Conservation (phyloP, 1,284 basidiomycete genomes). For the Hemileia vastatrix region DNA sequence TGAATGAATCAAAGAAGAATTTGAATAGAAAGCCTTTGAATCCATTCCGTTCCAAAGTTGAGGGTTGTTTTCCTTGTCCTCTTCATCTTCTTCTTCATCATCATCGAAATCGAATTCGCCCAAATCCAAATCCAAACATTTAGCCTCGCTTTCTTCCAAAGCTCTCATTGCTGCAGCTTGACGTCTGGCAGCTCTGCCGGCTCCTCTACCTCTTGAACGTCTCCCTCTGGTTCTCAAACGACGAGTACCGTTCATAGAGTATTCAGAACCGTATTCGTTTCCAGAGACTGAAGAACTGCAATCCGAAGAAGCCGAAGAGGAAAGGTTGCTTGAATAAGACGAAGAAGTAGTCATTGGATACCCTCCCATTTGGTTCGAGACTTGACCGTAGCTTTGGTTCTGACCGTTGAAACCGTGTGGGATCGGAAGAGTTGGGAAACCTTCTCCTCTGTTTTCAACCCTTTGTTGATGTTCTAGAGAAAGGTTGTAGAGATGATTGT, state of each 20-base stretch:
- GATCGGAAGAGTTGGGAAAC: background rate
- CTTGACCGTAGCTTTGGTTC: background rate
- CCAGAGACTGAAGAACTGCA: background rate
- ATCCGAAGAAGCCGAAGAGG: background rate
- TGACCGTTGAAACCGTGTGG: background rate
- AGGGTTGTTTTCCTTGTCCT: background rate
- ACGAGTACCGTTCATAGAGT: constrained; percentile 5
- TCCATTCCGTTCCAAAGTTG: background rate
- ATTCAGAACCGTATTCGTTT: background rate
- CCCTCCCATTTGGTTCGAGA: background rate
- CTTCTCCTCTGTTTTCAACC: background rate
- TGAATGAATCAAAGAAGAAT: background rate
- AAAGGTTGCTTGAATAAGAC: background rate
- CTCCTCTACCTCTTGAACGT: constrained; percentile 32
- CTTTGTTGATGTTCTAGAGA: background rate
- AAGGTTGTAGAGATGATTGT: background rate
- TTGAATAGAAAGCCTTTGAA: background rate
- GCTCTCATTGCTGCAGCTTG: constrained; percentile 31
- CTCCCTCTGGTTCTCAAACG: constrained; percentile 30
- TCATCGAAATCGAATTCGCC: background rate
- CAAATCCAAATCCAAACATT: background rate
- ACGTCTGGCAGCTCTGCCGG: constrained; percentile 31
- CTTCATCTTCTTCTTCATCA: background rate
- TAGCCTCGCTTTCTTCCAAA: constrained; percentile 6
- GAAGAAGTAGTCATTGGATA: background rate